Percentiles rank a stretch among this genome's conserved stretches.
Conservation (phyloP, 176 grass and related monocot genomes). For the Dactylis glomerata region DNA sequence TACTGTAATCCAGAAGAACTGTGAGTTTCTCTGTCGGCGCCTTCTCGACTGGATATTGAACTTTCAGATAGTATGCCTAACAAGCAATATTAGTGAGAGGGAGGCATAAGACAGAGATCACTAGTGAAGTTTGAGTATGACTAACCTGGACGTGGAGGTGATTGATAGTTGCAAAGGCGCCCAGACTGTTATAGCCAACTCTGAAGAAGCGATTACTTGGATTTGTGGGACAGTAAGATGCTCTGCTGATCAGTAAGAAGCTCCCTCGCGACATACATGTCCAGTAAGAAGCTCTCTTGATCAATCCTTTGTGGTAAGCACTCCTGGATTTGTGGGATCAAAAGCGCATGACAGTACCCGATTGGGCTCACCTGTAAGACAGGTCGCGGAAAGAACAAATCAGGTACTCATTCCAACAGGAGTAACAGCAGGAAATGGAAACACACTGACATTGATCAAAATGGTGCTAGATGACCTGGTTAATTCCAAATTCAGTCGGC, state of each 20-base stretch:
- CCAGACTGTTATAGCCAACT: constrained; percentile 75
- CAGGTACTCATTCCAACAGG: not conserved
- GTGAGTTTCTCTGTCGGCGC: constrained; percentile 27
- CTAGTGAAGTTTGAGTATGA: not conserved
- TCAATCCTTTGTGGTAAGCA: constrained; percentile 61
- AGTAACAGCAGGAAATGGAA: not conserved
- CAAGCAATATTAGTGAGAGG: not conserved
- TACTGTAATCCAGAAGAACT: too few relatives aligned
- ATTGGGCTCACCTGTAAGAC: constrained; percentile 61
- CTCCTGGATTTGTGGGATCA: constrained; percentile 48
- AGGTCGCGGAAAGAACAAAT: not conserved
- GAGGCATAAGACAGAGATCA: not conserved
- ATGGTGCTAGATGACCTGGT: constrained; percentile 55
- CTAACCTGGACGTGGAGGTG: constrained; percentile 82
- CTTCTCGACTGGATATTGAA: constrained; percentile 74
- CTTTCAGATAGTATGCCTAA: constrained; percentile 64
- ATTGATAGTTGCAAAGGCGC: constrained; percentile 72
- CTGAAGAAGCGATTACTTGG: constrained; percentile 45
- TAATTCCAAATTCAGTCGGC: constrained; percentile 77
- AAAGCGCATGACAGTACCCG: constrained; percentile 64
- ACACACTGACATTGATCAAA: constrained; percentile 55
- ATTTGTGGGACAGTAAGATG: constrained; percentile 50
- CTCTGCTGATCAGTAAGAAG: constrained; percentile 44
- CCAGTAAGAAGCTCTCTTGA: constrained; percentile 50
- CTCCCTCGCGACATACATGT: too few relatives aligned